Conservation (phyloP, 1,284 basidiomycete species). For the Rugosomyces carneus region DNA sequence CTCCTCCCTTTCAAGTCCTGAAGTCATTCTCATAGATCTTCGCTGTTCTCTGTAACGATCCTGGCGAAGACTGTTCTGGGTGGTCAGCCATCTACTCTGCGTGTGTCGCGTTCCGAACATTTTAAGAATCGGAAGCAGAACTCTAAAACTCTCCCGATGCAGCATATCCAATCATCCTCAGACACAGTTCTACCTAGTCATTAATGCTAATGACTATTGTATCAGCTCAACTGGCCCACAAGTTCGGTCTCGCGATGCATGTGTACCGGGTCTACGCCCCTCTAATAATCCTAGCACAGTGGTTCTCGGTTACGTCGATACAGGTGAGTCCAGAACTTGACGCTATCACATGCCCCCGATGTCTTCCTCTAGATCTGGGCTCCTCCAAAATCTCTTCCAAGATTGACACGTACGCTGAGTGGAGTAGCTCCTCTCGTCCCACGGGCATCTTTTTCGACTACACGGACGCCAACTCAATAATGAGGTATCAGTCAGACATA, state of each 20-base stretch:
- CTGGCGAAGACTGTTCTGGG: constrained; percentile 2
- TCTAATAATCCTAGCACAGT: constrained; percentile 6
- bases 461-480: neutral
- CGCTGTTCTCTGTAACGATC: constrained; percentile 6
- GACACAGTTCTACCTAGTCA: constrained; percentile 6
- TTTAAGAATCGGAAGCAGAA: neutral
- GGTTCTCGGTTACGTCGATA: constrained; percentile 6
- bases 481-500: constrained; percentile 1
- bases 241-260: constrained; percentile 3
- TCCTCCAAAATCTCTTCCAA: too few relatives aligned
- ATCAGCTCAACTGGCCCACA: constrained; percentile 4
- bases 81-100: constrained; percentile 5
- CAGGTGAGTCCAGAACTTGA: neutral
- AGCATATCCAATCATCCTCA: constrained; percentile 5
- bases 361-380: too few relatives aligned
- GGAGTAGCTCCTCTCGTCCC: constrained; percentile 5
- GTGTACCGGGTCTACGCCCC: constrained; percentile 8
- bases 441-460: constrained; percentile 9
- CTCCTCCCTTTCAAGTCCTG: neutral
- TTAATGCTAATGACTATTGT: constrained; percentile 6
- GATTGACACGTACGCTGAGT: constrained; percentile 11
- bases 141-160: neutral
- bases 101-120: neutral
- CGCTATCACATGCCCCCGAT: too few relatives aligned
- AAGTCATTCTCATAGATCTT: constrained; percentile 1